phyloP scores from a whole-genome alignment of 2,329 filamentous ascomycete species.

The Escovopsis sp. region DNA sequence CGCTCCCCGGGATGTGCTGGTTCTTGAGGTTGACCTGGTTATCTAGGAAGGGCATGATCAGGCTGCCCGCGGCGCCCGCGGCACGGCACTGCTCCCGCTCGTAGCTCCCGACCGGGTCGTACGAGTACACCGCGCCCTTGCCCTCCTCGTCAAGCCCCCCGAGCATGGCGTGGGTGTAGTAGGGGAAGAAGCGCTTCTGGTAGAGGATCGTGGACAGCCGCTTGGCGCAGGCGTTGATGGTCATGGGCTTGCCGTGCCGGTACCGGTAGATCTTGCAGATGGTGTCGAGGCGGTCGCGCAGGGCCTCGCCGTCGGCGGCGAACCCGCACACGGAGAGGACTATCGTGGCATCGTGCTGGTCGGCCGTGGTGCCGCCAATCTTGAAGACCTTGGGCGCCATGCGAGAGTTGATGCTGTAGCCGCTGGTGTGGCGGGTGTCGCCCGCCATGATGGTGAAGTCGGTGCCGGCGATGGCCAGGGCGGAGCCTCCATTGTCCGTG shows the following conservation, averaged over 20 bases:
- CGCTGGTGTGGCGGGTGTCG: constrained; percentile 87
- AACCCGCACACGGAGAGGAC: constrained; percentile 92
- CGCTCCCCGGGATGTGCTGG: constrained; percentile 81
- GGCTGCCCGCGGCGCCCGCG: constrained; percentile 75
- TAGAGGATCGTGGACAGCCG: constrained; percentile 91
- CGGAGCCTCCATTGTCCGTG: constrained; percentile 95
- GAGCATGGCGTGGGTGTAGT: constrained; percentile 91
- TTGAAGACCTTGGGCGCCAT: constrained; percentile 94
- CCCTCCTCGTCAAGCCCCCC: constrained; percentile 91
- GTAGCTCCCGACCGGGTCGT: constrained; percentile 95
- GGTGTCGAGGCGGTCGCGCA: constrained; percentile 86
- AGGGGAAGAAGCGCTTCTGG: constrained; percentile 96
- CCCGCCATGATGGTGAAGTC: constrained; percentile 95
- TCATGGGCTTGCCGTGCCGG: constrained; percentile 94
- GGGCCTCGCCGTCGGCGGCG: constrained; percentile 81
- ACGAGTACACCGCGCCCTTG: constrained; percentile 86
- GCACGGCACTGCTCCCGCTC: constrained; percentile 93
- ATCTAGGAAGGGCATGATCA: constrained; percentile 98
- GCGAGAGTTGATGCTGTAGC: constrained; percentile 98
- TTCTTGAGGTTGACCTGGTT: constrained; percentile 99
- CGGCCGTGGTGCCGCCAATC: constrained; percentile 80
- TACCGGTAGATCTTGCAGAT: constrained; percentile 99
- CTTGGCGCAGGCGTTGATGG: constrained; percentile 85
- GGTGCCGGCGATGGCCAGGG: constrained; percentile 81
- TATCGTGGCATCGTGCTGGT: constrained; percentile 72